Evolutionary conservation across 768 basidiomycete genomes (phyloP), one percentile per base, ranked within the genome.

Genomic region (Boletellus ananiceps): DNA sequence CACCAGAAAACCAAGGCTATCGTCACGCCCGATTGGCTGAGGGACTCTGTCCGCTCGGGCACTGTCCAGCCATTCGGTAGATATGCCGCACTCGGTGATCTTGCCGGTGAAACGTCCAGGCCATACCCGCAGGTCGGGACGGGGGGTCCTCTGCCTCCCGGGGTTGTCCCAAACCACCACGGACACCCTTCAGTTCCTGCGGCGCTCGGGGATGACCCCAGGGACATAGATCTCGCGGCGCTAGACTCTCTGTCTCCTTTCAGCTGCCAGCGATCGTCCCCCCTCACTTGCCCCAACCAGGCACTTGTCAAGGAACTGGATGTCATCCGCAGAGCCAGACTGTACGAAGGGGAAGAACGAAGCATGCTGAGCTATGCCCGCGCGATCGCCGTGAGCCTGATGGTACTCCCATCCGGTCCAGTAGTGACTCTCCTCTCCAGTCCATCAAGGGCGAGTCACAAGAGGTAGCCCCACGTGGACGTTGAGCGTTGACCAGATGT

Each of bases 341-440:
- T 79, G 40, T 67, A 88, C 2, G 89, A 92, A 60, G 82, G 84
- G 12, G 76, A 86, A 44, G 72, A 75, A 18, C 70, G 79, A 25
- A 88, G 84, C 57, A 80, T 83, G 35, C 67, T 92, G 41, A 82
- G 81, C 52, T 93, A 92, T 55, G 74, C 81, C 31, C 75, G 87
- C 41, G 82, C 85, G 2, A 82, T 89, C 54, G 74, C 82, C n/a
- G 84, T 85, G 60, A 55, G 81, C 66, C 25, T 37, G 34, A n/a
- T 47, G 45, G 27, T 37, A 14, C 33, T 19, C 37, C 31, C 29
- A 29, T 40, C 13, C 27, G 8, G 9, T 43, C 15, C 41, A 1
- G 51, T 46, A 23, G 11, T 48, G 49, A 56, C 18, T 33, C 31
- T 19, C 12, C 8, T 42, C 34, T 44, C 15, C 44, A 81, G 80